A percentile compares a stretch with the other conserved stretches of the same genome.
These are phyloP conservation scores for Fomitopsis serialis DNA, from an alignment of 768 basidiomycete species.

Conservation along the genomic window DNA sequence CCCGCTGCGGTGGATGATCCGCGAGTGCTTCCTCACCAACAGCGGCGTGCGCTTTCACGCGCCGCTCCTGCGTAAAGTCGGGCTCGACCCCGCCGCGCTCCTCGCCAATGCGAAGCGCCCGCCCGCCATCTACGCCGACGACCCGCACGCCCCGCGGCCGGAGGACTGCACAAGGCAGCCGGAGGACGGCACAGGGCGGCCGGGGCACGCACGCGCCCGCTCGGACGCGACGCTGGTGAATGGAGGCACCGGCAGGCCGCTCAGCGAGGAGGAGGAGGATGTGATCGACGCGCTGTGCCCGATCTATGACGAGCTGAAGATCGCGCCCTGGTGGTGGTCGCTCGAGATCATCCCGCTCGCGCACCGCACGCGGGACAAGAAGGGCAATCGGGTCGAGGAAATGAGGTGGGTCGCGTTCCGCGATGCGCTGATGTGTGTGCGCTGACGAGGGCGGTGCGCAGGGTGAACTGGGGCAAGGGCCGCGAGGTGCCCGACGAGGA, in stretches of 20 bases:
- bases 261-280: conserved; percentile 56
- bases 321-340: conserved; percentile 54
- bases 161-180: no score
- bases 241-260: conserved; percentile 2
- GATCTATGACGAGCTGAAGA: conserved; percentile 53
- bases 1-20: conserved; percentile 55
- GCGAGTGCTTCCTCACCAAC: conserved; percentile 44
- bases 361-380: conserved; percentile 18
- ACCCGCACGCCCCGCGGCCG: no score
- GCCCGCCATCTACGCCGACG: conserved; percentile 10
- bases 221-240: conserved; percentile 6
- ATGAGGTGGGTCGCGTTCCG: conserved; percentile 5
- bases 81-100: conserved; percentile 22
- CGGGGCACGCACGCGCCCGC: background rate
- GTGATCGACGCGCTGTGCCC: conserved; percentile 48
- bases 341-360: conserved; percentile 42
- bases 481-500: conserved; percentile 15
- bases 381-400: conserved; percentile 12
- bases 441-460: no score
- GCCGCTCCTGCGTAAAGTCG: conserved; percentile 25
- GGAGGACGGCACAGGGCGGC: no score
- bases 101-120: conserved; percentile 23
- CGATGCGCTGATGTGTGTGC: no score
- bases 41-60: conserved; percentile 35
- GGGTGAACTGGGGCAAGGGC: conserved; percentile 20